Base-by-base conservation (phyloP, 257 asterid genomes). In the Fraxinus anomala region DNA sequence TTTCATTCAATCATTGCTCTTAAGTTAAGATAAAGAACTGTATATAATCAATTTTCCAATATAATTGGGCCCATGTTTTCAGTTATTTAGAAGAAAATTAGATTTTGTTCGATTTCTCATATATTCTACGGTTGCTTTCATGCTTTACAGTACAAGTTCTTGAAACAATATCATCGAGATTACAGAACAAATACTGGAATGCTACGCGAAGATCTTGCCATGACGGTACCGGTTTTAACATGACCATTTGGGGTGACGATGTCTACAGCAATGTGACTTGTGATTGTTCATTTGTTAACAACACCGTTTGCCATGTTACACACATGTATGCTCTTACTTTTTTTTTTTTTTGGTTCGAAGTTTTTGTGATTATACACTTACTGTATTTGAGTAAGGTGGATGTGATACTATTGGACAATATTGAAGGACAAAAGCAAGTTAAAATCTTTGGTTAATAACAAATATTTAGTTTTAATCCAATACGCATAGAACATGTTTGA, bases 221-320 rank as follows among this genome's bases (percentile, higher is more conserved):
- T 0, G 83, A 37, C 13, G 61, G 81, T 3, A 61, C 11, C 21
- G 92, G 82, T 71, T 81, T 91, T 61, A 90, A 93, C 83, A 11
- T 0, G 77, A 93, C 89, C 28, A 1, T 21, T 21, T 11, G 36
- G 70, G 30, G 1, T 1, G 3, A 0, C 0, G 1, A 51, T 0
- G 16, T 79, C 42, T 8, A 51, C 23, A 88, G 96, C 79, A 76
- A 68, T 19, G 83, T 90, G 51, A 73, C 65, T 4, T 95, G 99
- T 73, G 81, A 93, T 82, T 95, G 99, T 83, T 33, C 89, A 39
- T 89, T 85, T 80, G 77, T 34, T 66, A 73, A 3, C 82, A 77
- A 21, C 74, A 82, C 97, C 13, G 36, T 63, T 49, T 95, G 99
- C 88, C 99, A 91, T 80, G 93, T 95, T 39, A 89, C 96, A 24